These are phyloP conservation scores for Polymyxa betae DNA, from an alignment of 208 protist species.

Conservation along the genomic window DNA sequence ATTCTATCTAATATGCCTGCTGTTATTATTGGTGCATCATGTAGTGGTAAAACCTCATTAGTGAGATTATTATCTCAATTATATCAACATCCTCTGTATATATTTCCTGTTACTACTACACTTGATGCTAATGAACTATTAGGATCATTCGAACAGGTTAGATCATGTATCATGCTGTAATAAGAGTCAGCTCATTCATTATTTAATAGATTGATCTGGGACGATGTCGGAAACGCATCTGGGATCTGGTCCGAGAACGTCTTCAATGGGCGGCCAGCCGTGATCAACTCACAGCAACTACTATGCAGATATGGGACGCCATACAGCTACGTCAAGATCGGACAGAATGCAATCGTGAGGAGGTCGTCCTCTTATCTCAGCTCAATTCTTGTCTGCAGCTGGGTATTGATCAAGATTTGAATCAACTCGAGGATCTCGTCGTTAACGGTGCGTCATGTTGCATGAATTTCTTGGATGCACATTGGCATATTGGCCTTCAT, in stretches of 20 bases:
- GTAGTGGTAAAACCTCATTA: conserved; percentile 92
- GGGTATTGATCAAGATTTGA: background rate
- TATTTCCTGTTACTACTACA: conserved; percentile 94
- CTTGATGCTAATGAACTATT: conserved; percentile 99
- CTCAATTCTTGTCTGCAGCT: background rate
- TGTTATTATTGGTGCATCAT: conserved; percentile 90
- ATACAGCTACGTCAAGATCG: background rate
- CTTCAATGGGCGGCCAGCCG: background rate
- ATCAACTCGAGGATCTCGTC: background rate
- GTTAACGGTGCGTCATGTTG: no score
- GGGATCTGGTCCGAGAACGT: background rate
- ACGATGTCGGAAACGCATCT: background rate
- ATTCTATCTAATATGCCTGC: conserved; percentile 89
- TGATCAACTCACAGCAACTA: background rate
- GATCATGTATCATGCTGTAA: background rate
- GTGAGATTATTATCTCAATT: conserved; percentile 88
- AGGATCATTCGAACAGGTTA: conserved; percentile 78
- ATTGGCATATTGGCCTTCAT: no score
- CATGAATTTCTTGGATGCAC: no score
- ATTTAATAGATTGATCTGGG: background rate
- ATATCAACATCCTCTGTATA: conserved; percentile 84
- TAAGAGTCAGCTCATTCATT: background rate
- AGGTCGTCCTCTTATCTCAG: background rate
- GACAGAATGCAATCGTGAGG: background rate
- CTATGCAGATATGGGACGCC: background rate